These are phyloP conservation scores for Lactarius akahatsu DNA, from an alignment of 768 basidiomycete genomes.

Conservation along the genomic window DNA sequence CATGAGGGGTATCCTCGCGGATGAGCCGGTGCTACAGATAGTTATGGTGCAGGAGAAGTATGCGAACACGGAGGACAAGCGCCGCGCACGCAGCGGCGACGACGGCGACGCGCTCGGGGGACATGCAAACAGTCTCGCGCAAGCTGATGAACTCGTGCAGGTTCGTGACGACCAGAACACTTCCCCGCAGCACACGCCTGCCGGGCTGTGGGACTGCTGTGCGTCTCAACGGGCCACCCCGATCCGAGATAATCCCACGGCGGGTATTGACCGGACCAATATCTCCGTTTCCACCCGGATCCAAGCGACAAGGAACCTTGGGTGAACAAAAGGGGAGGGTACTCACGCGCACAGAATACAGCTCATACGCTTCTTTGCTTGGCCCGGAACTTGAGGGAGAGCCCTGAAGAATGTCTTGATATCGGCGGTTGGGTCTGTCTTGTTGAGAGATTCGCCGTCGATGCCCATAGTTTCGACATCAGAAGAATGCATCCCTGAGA, in stretches of 20 bases:
- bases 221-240: slow-evolving; percentile 52
- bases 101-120: slow-evolving; percentile 18
- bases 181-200: slow-evolving; percentile 51
- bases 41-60: too few relatives aligned
- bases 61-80: slow-evolving; percentile 21
- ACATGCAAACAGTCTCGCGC: slow-evolving; percentile 34
- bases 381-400: not conserved
- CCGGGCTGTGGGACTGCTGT: slow-evolving; percentile 46
- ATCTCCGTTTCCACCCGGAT: too few relatives aligned
- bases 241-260: too few relatives aligned
- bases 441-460: not conserved
- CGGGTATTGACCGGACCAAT: too few relatives aligned
- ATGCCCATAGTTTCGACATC: too few relatives aligned
- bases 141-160: slow-evolving; percentile 38
- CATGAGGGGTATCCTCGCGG: not conserved
- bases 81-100: slow-evolving; percentile 17
- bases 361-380: not conserved
- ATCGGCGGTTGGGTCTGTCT: not conserved
- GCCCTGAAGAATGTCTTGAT: not conserved
- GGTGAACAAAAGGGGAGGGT: not conserved
- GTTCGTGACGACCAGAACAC: slow-evolving; percentile 48
- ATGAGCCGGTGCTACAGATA: too few relatives aligned
- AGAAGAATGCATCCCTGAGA: too few relatives aligned
- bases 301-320: too few relatives aligned
- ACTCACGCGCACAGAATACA: not conserved